Evolutionary conservation across 768 basidiomycete species (phyloP).

Genomic region (Coprinellus aureogranulatus): DNA sequence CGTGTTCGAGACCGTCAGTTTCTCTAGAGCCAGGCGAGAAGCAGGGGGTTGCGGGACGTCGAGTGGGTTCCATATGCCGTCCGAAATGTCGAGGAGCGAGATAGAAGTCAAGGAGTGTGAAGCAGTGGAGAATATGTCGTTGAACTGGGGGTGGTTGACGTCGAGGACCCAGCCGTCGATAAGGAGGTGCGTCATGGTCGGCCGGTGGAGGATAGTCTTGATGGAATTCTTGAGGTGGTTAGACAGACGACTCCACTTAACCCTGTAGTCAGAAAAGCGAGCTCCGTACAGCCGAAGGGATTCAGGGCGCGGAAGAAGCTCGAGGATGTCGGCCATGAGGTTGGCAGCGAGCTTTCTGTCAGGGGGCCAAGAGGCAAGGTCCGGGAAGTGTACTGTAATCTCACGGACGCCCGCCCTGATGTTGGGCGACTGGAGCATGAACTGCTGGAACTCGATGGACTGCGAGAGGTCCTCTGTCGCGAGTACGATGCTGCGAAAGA

Average conservation of each 20-base stretch:
- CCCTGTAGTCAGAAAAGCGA: slow-evolving; percentile 3
- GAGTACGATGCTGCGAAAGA: slow-evolving; percentile 7
- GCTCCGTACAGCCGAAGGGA: slow-evolving; percentile 9
- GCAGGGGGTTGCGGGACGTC: not conserved
- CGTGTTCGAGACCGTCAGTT: slow-evolving; percentile 11
- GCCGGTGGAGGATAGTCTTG: slow-evolving; percentile 3
- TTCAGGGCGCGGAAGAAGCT: slow-evolving; percentile 10
- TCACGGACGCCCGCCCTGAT: slow-evolving; percentile 8
- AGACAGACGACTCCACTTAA: slow-evolving; percentile 8
- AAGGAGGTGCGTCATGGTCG: not conserved
- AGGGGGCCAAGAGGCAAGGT: slow-evolving; percentile 1
- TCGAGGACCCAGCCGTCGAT: slow-evolving; percentile 13
- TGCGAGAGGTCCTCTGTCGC: slow-evolving; percentile 3
- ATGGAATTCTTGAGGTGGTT: slow-evolving; percentile 6
- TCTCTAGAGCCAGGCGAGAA: slow-evolving; percentile 1
- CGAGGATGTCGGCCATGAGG: slow-evolving; percentile 12
- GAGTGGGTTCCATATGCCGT: slow-evolving; percentile 5
- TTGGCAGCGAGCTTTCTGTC: slow-evolving; percentile 3
- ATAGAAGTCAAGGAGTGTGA: not conserved
- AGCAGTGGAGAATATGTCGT: not conserved
- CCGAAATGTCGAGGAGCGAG: slow-evolving; percentile 9
- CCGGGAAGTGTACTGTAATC: slow-evolving; percentile 8
- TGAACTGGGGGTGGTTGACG: slow-evolving; percentile 4
- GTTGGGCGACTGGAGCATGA: slow-evolving; percentile 7
- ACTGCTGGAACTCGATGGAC: slow-evolving; percentile 2